Evolutionary conservation across 768 basidiomycete genomes (phyloP).

Genomic region (Amanita rimosa): DNA sequence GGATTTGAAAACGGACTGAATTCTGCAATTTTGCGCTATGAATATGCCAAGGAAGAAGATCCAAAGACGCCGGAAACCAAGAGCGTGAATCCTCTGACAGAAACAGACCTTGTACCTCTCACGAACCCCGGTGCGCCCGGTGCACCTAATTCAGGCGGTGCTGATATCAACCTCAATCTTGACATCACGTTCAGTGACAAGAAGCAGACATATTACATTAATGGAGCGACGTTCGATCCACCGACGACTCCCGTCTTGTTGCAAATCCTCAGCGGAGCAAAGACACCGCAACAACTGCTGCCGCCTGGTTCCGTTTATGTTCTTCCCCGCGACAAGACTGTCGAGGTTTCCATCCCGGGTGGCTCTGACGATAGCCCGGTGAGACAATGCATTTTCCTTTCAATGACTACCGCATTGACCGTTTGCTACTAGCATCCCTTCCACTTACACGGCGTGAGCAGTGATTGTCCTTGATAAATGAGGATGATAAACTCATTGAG

Average conservation of each 20-base stretch:
- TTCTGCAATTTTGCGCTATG: conserved; percentile 43
- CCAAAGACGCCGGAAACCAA: conserved; percentile 18
- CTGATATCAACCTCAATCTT: conserved; percentile 15
- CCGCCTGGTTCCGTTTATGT: conserved; percentile 35
- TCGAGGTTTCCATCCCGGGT: conserved; percentile 13
- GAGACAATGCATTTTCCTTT: not conserved
- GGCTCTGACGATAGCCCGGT: not conserved
- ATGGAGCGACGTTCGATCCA: conserved; percentile 19
- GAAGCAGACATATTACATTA: conserved; percentile 15
- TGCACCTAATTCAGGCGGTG: conserved; percentile 11
- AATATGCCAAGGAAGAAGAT: conserved; percentile 24
- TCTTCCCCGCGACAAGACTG: conserved; percentile 30
- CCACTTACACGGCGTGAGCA: conserved; percentile 25
- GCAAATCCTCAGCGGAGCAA: conserved; percentile 46
- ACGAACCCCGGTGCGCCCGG: conserved; percentile 13
- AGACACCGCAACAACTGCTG: conserved; percentile 32
- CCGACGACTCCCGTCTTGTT: conserved; percentile 43
- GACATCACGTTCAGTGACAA: conserved; percentile 9
- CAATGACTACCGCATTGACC: not conserved
- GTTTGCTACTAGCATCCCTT: conserved; percentile 23
- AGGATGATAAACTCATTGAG: not conserved
- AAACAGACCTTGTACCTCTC: conserved; percentile 9
- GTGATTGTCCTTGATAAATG: not conserved
- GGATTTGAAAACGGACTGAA: conserved; percentile 30
- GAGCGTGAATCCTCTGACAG: not conserved